Conservation (phyloP, 2,329 filamentous ascomycete species). For the Verticillium isaacii region DNA sequence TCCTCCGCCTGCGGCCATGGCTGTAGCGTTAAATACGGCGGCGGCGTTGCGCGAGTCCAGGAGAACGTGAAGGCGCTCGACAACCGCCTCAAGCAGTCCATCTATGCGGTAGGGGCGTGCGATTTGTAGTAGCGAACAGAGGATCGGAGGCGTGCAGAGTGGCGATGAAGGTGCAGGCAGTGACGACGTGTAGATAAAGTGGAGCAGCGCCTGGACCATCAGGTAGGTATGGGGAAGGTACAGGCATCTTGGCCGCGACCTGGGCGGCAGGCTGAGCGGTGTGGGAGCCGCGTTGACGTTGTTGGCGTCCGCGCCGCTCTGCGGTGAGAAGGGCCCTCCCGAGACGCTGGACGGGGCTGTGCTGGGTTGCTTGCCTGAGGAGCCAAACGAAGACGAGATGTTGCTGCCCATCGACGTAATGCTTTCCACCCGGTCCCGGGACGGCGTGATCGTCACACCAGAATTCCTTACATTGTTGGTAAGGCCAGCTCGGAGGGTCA, state of each 20-base stretch:
- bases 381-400: slow-evolving; percentile 31
- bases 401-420: slow-evolving; percentile 40
- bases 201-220: slow-evolving; percentile 83
- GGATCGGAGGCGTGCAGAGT: slow-evolving; percentile 88
- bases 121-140: slow-evolving; percentile 91
- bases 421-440: slow-evolving; percentile 44
- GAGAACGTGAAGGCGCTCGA: slow-evolving; percentile 82
- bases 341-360: slow-evolving; percentile 40
- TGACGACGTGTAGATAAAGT: slow-evolving; percentile 90
- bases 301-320: slow-evolving; percentile 34
- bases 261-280: slow-evolving; percentile 50
- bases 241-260: slow-evolving; percentile 73
- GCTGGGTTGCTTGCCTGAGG: slow-evolving; percentile 35
- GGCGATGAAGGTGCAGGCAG: slow-evolving; percentile 71
- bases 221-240: slow-evolving; percentile 91
- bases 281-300: slow-evolving; percentile 54
- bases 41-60: slow-evolving; percentile 92
- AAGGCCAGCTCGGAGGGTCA: slow-evolving; percentile 65
- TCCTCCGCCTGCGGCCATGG: slow-evolving; percentile 94
- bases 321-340: not conserved
- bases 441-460: slow-evolving; percentile 77
- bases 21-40: slow-evolving; percentile 95
- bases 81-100: slow-evolving; percentile 84
- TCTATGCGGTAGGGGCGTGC: slow-evolving; percentile 91
- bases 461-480: slow-evolving; percentile 65